phyloP scores from a whole-genome alignment of 352 stramenopile genomes.

The Phytophthora crassamura region DNA sequence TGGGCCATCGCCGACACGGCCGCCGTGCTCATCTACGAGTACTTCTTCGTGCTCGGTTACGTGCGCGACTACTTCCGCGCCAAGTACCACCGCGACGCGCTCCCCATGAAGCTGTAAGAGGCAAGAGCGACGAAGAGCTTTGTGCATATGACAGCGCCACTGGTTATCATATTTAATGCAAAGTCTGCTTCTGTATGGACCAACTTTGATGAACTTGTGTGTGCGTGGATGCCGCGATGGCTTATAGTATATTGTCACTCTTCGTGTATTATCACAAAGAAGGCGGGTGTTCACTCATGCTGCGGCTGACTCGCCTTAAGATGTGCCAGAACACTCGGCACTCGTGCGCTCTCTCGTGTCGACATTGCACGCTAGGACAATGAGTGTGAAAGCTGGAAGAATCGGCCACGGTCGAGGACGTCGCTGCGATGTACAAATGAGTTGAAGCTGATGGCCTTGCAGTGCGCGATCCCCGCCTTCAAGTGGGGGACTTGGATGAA shows the following conservation, averaged over 20 bases:
- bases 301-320: neutral
- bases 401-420: too few relatives aligned
- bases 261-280: too few relatives aligned
- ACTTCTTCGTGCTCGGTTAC: conserved; percentile 69
- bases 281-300: too few relatives aligned
- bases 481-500: neutral
- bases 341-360: conserved; percentile 5
- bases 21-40: conserved; percentile 63
- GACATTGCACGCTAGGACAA: conserved; percentile 10
- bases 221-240: too few relatives aligned
- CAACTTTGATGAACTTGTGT: too few relatives aligned
- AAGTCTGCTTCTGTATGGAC: neutral
- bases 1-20: conserved; percentile 66
- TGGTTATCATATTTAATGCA: conserved; percentile 22
- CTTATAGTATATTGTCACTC: too few relatives aligned
- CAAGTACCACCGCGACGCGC: conserved; percentile 70
- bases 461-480: conserved; percentile 12
- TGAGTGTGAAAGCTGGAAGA: conserved; percentile 4
- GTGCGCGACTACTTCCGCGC: conserved; percentile 69
- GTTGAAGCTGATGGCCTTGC: neutral
- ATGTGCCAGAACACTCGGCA: conserved; percentile 15
- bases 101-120: conserved; percentile 67
- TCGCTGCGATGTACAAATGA: too few relatives aligned
- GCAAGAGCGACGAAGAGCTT: neutral
- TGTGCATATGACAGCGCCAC: conserved; percentile 12